phyloP scores from a whole-genome alignment of 768 basidiomycete species.

The Phylloporus sp. region DNA sequence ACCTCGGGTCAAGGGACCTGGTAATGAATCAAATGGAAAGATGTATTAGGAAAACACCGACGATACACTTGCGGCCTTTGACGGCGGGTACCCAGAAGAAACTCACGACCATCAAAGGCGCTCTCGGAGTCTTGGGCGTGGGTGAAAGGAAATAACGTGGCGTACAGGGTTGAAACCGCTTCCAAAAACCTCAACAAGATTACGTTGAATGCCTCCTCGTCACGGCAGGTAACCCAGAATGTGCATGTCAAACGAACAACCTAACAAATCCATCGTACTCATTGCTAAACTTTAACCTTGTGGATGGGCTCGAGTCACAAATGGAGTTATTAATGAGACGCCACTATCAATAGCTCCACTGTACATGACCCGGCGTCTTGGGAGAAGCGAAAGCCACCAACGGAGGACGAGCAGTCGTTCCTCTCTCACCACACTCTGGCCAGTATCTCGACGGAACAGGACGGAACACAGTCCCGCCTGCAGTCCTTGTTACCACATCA shows the following conservation, averaged over 20 bases:
- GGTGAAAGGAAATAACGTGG: background rate
- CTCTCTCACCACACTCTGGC: too few relatives aligned
- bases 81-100: background rate
- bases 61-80: background rate
- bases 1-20: background rate
- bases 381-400: too few relatives aligned
- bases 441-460: too few relatives aligned
- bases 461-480: too few relatives aligned
- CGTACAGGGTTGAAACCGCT: background rate
- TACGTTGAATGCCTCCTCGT: background rate
- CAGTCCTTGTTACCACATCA: too few relatives aligned
- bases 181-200: background rate
- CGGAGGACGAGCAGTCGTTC: too few relatives aligned
- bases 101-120: background rate
- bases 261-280: background rate
- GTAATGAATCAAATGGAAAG: background rate
- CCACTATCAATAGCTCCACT: too few relatives aligned
- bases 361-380: too few relatives aligned
- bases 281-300: background rate
- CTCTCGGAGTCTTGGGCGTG: background rate
- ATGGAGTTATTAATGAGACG: background rate
- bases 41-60: background rate
- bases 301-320: background rate
- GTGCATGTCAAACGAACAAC: constrained; percentile 1
- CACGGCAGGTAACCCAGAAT: background rate